Evolutionary conservation across 352 stramenopile species (phyloP), one percentile per base, ranked within the genome.

Genomic region (Chrysophaeum taylorii): DNA sequence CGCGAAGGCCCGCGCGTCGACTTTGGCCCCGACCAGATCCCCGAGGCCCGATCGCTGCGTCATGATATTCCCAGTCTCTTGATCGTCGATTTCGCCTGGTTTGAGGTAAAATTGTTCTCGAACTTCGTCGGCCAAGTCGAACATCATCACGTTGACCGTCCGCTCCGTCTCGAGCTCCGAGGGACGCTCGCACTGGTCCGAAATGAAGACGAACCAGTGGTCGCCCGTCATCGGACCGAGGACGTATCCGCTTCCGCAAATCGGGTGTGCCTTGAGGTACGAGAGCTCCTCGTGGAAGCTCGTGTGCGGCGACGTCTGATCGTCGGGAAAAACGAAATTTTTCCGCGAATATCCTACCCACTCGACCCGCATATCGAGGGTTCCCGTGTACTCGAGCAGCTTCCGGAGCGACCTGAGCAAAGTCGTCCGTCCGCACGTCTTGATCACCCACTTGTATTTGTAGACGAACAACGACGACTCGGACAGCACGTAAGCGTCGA

Each of bases 161-260:
- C 81, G 76, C 68, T 88, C 82, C 15, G 81, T 88, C 60, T n/a
- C n/a, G 27, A 78, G 73, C 18, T 25, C 21, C 31, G n/a, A n/a
- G n/a, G n/a, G n/a, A n/a, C n/a, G n/a, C n/a, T n/a, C n/a, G n/a
- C n/a, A n/a, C 42, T 88, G 81, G 76, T 98, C 93, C 4, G 93
- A 92, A 48, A 96, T 90, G 80, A 97, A 99, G 54, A 98, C 94
- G 81, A 98, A 98, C 93, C 94, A 99, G 81, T 99, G 95, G 82
- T 99, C 95, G 64, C 86, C 85, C 39, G 94, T 98, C 64, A 99
- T 82, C 16, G 94, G 94, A 23, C 95, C 93, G 16, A 93, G 76
- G 27, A 89, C 87, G 73, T 93, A 89, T 29, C 83, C 86, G 75
- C 80, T 84, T 42, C 81, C 83, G n/a, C n/a, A n/a, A n/a, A n/a